Conservation (phyloP, 2,329 filamentous ascomycete species). For the Emydomyces testavorans region DNA sequence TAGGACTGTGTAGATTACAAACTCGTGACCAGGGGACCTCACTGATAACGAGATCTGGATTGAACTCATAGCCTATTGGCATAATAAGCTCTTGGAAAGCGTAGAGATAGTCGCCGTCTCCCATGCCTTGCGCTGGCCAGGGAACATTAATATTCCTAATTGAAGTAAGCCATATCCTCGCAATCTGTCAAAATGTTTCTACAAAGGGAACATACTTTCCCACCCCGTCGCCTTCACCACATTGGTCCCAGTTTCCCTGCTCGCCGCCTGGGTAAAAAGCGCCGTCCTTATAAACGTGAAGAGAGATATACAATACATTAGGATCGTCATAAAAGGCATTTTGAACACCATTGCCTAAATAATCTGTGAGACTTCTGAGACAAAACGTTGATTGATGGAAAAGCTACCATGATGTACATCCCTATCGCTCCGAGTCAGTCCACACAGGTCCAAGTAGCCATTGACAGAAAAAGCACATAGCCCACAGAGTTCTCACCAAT, state of each 20-base stretch:
- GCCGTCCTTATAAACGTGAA: constrained; percentile 79
- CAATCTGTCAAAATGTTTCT: background rate
- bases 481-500: constrained; percentile 58
- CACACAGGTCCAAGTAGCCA: constrained; percentile 1
- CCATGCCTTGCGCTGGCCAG: constrained; percentile 64
- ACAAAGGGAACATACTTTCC: constrained; percentile 38
- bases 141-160: constrained; percentile 55
- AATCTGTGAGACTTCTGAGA: constrained; percentile 10
- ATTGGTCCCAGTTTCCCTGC: constrained; percentile 50
- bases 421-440: constrained; percentile 27
- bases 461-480: background rate
- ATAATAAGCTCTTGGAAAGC: constrained; percentile 94
- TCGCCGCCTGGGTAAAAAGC: constrained; percentile 64
- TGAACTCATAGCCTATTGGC: constrained; percentile 87
- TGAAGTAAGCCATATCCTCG: background rate
- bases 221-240: constrained; percentile 45
- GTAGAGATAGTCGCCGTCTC: constrained; percentile 91
- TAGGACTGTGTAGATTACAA: constrained; percentile 7
- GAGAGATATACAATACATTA: constrained; percentile 87
- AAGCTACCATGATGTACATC: constrained; percentile 53
- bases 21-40: constrained; percentile 17
- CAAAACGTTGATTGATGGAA: background rate
- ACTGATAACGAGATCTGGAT: constrained; percentile 81
- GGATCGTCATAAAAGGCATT: constrained; percentile 93
- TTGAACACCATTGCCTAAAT: constrained; percentile 78